Percentiles rank a stretch among this genome's conserved stretches.
phyloP scores from a whole-genome alignment of 176 grass and related monocot genomes.

The Ensete ventricosum region DNA sequence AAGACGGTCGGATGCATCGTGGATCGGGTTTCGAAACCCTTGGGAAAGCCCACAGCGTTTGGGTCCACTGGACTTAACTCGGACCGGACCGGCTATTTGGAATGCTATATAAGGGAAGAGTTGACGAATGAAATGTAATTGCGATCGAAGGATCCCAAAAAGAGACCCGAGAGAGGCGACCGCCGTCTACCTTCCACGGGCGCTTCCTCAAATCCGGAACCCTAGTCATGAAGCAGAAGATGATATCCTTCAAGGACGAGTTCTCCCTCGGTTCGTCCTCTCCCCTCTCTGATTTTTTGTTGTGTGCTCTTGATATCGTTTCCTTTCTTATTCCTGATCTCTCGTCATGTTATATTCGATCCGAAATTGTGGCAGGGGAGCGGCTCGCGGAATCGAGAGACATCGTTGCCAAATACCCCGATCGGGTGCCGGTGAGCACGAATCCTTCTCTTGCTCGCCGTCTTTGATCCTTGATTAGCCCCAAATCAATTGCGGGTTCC shows the following conservation, averaged over 20 bases:
- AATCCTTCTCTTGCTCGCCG: background rate
- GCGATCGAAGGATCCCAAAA: too few relatives aligned
- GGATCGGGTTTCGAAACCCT: too few relatives aligned
- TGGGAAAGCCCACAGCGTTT: too few relatives aligned
- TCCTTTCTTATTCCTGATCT: background rate
- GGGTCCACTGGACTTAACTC: too few relatives aligned
- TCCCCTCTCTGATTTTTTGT: too few relatives aligned
- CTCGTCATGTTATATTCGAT: background rate
- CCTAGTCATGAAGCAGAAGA: constrained; percentile 2
- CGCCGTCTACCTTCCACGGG: too few relatives aligned
- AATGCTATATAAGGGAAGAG: too few relatives aligned
- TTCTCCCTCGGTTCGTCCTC: constrained; percentile 2
- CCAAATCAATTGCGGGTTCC: background rate
- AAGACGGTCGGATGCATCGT: too few relatives aligned
- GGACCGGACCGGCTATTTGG: too few relatives aligned
- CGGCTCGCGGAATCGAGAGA: constrained; percentile 43
- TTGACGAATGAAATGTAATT: too few relatives aligned
- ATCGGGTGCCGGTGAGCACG: constrained; percentile 39
- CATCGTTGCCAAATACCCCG: constrained; percentile 57
- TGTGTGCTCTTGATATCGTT: background rate
- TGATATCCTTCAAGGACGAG: constrained; percentile 6
- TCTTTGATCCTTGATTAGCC: background rate
- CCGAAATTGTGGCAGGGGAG: constrained; percentile 30
- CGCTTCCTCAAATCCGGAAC: background rate
- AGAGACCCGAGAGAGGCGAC: too few relatives aligned